Conservation (phyloP, 305 asterid genomes). For the Fraxinus ornus region DNA sequence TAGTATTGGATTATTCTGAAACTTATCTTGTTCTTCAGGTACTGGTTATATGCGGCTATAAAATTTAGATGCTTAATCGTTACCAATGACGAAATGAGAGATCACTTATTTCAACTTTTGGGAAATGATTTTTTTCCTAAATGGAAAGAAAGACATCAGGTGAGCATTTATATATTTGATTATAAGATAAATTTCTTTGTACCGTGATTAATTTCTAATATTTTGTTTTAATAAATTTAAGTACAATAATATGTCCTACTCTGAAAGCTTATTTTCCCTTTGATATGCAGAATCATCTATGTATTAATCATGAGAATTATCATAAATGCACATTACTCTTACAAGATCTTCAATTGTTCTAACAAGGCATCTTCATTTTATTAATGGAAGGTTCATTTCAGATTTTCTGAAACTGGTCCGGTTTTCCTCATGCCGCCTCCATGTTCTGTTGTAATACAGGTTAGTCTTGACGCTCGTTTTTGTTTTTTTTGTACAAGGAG, state of each 20-base stretch:
- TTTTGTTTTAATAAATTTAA: not conserved
- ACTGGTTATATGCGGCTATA: slow-evolving; percentile 95
- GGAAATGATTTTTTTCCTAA: slow-evolving; percentile 84
- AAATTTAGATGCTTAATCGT: slow-evolving; percentile 65
- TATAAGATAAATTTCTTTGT: not conserved
- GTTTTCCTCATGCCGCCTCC: slow-evolving; percentile 83
- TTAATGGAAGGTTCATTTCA: slow-evolving; percentile 62
- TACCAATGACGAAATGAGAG: slow-evolving; percentile 94
- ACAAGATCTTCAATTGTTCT: slow-evolving; percentile 19
- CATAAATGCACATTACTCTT: not conserved
- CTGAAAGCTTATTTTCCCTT: not conserved
- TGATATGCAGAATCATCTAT: not conserved
- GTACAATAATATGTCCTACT: not conserved
- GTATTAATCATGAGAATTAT: not conserved
- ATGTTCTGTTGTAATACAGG: slow-evolving; percentile 85
- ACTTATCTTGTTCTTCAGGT: slow-evolving; percentile 50
- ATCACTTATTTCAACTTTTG: slow-evolving; percentile 79
- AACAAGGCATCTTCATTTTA: slow-evolving; percentile 28
- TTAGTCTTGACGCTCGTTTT: slow-evolving; percentile 11
- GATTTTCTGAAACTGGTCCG: slow-evolving; percentile 68
- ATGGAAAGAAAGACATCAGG: slow-evolving; percentile 98
- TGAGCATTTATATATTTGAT: slow-evolving; percentile 23
- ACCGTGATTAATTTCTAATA: not conserved
- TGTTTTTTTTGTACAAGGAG: not conserved
- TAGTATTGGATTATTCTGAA: slow-evolving; percentile 11